Evolutionary conservation across 352 stramenopile species (phyloP).

Genomic region (Phytophthora fragariae): DNA sequence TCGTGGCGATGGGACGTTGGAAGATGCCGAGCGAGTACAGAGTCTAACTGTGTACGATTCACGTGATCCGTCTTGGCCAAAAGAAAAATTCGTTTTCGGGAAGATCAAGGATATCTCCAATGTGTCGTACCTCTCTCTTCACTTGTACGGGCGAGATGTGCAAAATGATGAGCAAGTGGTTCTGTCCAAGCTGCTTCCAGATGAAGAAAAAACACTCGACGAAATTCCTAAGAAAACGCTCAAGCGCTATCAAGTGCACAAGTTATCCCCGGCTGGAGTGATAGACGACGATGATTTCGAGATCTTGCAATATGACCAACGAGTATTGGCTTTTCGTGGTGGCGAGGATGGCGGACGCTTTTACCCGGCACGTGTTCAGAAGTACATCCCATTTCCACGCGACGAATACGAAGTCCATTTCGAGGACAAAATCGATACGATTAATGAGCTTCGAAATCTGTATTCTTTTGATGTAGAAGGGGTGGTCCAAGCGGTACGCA

Average conservation of each 20-base stretch:
- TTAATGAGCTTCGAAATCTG: constrained; percentile 66
- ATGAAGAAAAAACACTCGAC: constrained; percentile 40
- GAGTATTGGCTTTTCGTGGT: constrained; percentile 68
- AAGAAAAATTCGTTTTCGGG: constrained; percentile 74
- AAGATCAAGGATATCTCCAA: constrained; percentile 54
- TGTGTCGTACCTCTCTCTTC: constrained; percentile 72
- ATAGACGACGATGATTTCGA: constrained; percentile 59
- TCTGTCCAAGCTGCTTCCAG: constrained; percentile 46
- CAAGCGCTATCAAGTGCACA: constrained; percentile 56
- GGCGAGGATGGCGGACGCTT: constrained; percentile 66
- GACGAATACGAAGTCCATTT: constrained; percentile 68
- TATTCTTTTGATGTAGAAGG: constrained; percentile 69
- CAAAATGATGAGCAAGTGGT: constrained; percentile 39
- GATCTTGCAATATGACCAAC: constrained; percentile 65
- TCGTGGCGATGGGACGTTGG: constrained; percentile 46
- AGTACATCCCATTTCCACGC: constrained; percentile 56
- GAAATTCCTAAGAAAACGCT: constrained; percentile 40
- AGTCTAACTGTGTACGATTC: constrained; percentile 76
- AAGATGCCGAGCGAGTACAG: constrained; percentile 57
- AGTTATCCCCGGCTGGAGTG: constrained; percentile 58
- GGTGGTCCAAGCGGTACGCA: constrained; percentile 54
- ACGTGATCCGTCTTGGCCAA: constrained; percentile 62
- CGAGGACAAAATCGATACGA: constrained; percentile 61
- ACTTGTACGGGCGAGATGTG: constrained; percentile 73
- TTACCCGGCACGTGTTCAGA: constrained; percentile 60